phyloP scores from a whole-genome alignment of 192 early-diverging fungal genomes.

The Coemansia biformis region DNA sequence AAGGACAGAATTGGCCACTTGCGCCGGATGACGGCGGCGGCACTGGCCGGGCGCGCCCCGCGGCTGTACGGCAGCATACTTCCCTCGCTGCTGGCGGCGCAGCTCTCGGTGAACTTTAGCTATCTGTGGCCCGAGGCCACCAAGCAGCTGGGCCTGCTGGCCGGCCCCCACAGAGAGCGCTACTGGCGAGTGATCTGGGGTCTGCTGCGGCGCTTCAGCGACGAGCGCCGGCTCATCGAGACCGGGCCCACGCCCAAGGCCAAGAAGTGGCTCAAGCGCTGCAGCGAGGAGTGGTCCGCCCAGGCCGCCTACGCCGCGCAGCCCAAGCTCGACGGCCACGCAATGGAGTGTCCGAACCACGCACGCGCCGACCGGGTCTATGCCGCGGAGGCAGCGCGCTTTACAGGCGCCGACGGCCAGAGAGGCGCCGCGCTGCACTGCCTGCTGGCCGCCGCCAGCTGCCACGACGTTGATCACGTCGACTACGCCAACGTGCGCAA shows the following conservation, averaged over 20 bases:
- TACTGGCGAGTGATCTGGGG: constrained; percentile 61
- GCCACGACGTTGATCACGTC: constrained; percentile 48
- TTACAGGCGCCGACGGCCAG: neutral
- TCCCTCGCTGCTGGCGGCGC: constrained; percentile 57
- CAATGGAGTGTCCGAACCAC: constrained; percentile 33
- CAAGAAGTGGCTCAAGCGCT: constrained; percentile 17
- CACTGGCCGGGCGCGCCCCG: constrained; percentile 59
- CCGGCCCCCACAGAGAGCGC: constrained; percentile 49
- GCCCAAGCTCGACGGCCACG: constrained; percentile 34
- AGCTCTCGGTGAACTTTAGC: constrained; percentile 76
- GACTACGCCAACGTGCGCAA: constrained; percentile 69
- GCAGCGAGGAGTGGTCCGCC: constrained; percentile 8
- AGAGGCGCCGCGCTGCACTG: neutral
- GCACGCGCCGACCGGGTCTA: constrained; percentile 25
- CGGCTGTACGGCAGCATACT: constrained; percentile 66
- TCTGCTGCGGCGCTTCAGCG: constrained; percentile 55
- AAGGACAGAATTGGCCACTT: constrained; percentile 80
- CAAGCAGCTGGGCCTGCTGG: constrained; percentile 52
- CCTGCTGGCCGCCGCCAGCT: constrained; percentile 8
- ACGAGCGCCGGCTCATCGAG: constrained; percentile 55
- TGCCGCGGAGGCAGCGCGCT: constrained; percentile 5
- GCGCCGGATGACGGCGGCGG: constrained; percentile 62
- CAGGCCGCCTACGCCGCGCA: constrained; percentile 6
- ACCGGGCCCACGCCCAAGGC: constrained; percentile 39
- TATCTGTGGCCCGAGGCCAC: constrained; percentile 78